Evolutionary conservation across 331 rosid genomes (phyloP).

Genomic region (Malus hybrid): DNA sequence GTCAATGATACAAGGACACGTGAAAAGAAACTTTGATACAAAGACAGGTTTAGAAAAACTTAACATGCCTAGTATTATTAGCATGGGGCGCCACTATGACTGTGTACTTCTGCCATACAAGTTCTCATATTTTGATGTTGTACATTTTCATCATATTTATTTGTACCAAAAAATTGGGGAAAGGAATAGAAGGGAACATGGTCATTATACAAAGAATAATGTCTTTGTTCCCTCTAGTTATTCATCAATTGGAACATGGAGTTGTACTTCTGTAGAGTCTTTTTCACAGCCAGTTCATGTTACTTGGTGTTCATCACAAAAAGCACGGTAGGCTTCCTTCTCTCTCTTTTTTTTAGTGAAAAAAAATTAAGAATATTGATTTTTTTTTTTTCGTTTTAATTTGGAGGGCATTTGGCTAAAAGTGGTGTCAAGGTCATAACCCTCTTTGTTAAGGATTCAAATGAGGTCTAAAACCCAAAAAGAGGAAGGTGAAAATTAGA

Average conservation of each 20-base stretch:
- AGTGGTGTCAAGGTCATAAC: neutral
- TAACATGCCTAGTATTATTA: neutral
- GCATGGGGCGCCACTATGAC: neutral
- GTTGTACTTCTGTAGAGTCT: too few species aligned
- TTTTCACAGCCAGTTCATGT: neutral
- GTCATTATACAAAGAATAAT: neutral
- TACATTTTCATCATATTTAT: neutral
- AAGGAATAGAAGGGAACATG: neutral
- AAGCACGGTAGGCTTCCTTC: neutral
- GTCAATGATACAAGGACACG: neutral
- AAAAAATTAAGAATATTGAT: neutral
- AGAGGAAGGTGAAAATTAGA: neutral
- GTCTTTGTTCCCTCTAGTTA: neutral
- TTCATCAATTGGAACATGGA: neutral
- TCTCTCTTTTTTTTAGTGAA: neutral
- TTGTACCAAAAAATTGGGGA: neutral
- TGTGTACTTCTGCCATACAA: neutral
- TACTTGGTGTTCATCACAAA: neutral
- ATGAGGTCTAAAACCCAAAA: too few species aligned
- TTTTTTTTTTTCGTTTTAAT: too few species aligned
- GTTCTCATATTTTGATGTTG: neutral
- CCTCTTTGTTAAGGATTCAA: neutral
- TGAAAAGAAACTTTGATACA: too few species aligned
- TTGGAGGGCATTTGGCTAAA: neutral
- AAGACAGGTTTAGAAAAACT: too few species aligned